Percentiles rank a stretch among this genome's conserved stretches.
Evolutionary conservation across 2,329 filamentous ascomycete genomes (phyloP).

Genomic region (Golovinomyces cichoracearum): DNA sequence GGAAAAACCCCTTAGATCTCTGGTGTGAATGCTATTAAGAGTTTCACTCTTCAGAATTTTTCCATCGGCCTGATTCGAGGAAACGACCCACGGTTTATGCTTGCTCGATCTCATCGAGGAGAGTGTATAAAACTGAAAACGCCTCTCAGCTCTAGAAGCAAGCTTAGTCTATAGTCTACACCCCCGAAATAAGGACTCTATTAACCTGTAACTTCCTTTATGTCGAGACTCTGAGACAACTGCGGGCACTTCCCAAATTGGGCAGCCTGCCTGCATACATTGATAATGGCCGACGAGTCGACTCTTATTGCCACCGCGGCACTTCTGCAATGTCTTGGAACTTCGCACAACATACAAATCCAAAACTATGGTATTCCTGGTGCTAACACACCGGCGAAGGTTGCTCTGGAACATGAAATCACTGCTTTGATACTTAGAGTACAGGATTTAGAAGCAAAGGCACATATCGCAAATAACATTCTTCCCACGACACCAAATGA

Average conservation of each 20-base stretch:
- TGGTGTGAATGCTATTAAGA: not conserved
- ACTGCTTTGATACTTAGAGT: conserved; percentile 52
- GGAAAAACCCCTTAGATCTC: too few species aligned
- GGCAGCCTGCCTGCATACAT: conserved; percentile 10
- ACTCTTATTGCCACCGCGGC: conserved; percentile 27
- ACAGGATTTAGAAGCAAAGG: conserved; percentile 57
- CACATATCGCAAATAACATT: conserved; percentile 29
- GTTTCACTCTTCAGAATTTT: not conserved
- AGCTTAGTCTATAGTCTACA: not conserved
- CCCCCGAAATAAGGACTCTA: not conserved
- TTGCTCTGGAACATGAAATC: conserved; percentile 57
- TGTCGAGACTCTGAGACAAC: not conserved
- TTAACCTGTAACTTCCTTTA: not conserved
- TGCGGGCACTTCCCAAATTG: conserved; percentile 1
- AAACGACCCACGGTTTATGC: not conserved
- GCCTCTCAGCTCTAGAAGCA: not conserved
- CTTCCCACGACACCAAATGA: conserved; percentile 69
- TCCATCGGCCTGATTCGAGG: not conserved
- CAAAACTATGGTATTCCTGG: conserved; percentile 44
- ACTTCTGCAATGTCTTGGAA: conserved; percentile 27
- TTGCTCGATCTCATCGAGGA: not conserved
- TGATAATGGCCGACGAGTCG: conserved; percentile 21
- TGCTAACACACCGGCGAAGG: conserved; percentile 47
- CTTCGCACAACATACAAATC: conserved; percentile 5
- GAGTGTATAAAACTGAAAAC: not conserved